Evolutionary conservation across 2,329 filamentous ascomycete genomes (phyloP).

Genomic region (Aspergillus chevalieri): DNA sequence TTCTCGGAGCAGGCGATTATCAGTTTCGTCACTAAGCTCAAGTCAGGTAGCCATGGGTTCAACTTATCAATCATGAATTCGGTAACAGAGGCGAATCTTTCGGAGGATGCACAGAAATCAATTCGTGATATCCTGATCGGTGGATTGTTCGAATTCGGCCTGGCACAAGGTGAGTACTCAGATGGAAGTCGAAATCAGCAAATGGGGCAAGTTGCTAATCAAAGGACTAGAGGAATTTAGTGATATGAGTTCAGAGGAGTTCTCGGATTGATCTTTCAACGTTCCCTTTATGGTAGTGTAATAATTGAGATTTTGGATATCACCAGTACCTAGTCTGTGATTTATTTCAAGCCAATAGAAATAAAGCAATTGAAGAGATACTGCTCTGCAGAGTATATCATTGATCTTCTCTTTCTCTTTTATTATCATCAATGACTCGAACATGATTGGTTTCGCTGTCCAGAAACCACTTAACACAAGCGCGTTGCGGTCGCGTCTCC

Average conservation of each 20-base stretch:
- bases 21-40: conserved; percentile 23
- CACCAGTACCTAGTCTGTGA: neutral
- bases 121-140: conserved; percentile 23
- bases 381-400: neutral
- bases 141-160: conserved; percentile 21
- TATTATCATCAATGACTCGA: neutral
- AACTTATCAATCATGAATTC: conserved; percentile 24
- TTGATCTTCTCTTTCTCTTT: neutral
- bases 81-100: conserved; percentile 13
- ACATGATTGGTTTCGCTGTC: neutral
- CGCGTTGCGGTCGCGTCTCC: conserved; percentile 19
- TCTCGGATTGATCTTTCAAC: conserved; percentile 6
- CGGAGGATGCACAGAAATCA: conserved; percentile 21
- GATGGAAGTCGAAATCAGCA: neutral
- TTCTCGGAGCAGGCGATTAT: conserved; percentile 27
- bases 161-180: conserved; percentile 13
- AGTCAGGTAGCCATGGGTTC: conserved; percentile 24
- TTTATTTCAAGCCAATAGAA: neutral
- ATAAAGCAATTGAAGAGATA: neutral
- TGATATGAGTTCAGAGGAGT: conserved; percentile 13
- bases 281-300: neutral
- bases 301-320: neutral
- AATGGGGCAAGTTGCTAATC: conserved; percentile 5
- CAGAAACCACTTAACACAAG: conserved; percentile 17
- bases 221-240: conserved; percentile 16